Base-by-base conservation (phyloP, 768 basidiomycete genomes). In the Symmetrospora coprosmae region DNA sequence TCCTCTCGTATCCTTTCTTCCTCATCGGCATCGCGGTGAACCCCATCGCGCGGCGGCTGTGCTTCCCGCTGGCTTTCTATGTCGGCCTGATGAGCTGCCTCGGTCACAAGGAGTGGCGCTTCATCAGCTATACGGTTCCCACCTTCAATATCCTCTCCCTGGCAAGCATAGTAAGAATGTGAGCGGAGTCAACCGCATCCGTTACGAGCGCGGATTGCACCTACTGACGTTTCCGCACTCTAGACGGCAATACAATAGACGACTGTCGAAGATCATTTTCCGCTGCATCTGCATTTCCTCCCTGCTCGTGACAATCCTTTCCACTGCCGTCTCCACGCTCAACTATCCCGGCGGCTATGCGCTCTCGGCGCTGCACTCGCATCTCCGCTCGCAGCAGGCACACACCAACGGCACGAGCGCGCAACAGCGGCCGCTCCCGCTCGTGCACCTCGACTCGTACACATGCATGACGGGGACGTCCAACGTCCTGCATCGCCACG, bases 91-190 rank as follows among this genome's bases (percentile, higher is more conserved):
- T 97, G 71, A 90, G 88, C 69, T 75, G 70, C 30, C 75, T 96
- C 1, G 83, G 80, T 0, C 94, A 99, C 73, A 99, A 99, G 71
- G 94, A 99, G 73, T 99, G 94, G 94, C 80, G 94, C 6, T 99
- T 99, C 72, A 76, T 97, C 59, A 78, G 88, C 7, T 97, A 97
- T 68, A 78, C 82, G 17, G 79, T 96, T 0, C 90, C 91, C 0
- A 69, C 81, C 1, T 75, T 88, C 72, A 92, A 94, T 66, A 71
- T 90, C 2, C 80, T 83, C 1, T 88, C 86, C 1, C 83, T 89
- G 0, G 72, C 81, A 16, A 83, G 81, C 1, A 19, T 67, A 13
- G 46, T 35, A 7, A 50, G 50, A 2, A 75, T 81, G 1, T 35
- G 53, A 11, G 25, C 16, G 6, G 17, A 49, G 33, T 9, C 3